Conservation (phyloP, 768 basidiomycete genomes). For the Leucosporidium yakuticum region DNA sequence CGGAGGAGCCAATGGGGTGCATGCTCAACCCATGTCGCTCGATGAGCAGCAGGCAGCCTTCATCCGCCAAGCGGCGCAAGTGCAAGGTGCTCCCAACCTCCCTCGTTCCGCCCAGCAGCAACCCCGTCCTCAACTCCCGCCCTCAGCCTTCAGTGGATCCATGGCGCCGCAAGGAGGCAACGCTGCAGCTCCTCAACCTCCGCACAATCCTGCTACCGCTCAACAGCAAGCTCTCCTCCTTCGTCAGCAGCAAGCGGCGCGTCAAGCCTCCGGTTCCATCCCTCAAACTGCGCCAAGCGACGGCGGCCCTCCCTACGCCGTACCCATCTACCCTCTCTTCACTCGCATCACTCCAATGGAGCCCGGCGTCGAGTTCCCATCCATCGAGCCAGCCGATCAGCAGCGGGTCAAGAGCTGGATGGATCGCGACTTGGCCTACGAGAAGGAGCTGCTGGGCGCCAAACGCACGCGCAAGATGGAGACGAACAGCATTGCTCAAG, state of each 20-base stretch:
- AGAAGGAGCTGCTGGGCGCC: slow-evolving; percentile 6
- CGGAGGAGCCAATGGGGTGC: too few relatives aligned
- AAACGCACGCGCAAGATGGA: neutral
- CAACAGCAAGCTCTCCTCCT: neutral
- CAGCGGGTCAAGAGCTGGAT: slow-evolving; percentile 23
- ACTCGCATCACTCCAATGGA: slow-evolving; percentile 7
- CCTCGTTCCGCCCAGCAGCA: too few relatives aligned
- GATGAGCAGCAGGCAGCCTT: too few relatives aligned
- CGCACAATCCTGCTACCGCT: too few relatives aligned
- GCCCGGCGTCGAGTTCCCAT: slow-evolving; percentile 26
- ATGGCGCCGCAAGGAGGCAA: too few relatives aligned
- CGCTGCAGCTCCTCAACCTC: too few relatives aligned
- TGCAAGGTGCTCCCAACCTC: too few relatives aligned
- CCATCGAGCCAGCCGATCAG: slow-evolving; percentile 13
- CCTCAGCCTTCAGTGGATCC: too few relatives aligned
- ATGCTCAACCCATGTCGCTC: too few relatives aligned
- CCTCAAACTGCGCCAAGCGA: slow-evolving; percentile 2
- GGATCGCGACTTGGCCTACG: slow-evolving; percentile 24
- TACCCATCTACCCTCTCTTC: slow-evolving; percentile 11
- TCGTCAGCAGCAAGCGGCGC: neutral
- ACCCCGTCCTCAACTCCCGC: too few relatives aligned
- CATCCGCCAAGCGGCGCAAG: too few relatives aligned
- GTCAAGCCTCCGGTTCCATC: neutral
- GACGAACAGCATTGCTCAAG: slow-evolving; percentile 8
- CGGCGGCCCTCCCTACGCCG: slow-evolving; percentile 15